Evolutionary conservation across 2,329 filamentous ascomycete species (phyloP), one percentile per base, ranked within the genome.

Genomic region (Ophioceras dolichostomum): DNA sequence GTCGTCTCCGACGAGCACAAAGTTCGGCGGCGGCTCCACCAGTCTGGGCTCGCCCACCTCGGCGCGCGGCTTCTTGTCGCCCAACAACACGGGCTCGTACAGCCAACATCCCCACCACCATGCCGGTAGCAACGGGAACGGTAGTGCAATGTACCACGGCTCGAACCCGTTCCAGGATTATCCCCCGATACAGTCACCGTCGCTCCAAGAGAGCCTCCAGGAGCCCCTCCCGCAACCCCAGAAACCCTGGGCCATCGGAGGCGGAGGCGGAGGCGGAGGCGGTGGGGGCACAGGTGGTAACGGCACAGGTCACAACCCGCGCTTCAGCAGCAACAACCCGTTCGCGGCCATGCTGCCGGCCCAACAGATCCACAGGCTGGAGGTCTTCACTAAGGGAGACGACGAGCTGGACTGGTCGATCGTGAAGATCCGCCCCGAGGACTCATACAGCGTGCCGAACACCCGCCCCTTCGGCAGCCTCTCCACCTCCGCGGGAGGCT

Each of bases 241-340:
- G n/a, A 49, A 47, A 28, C 48, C 48, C 21, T 51, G 47, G 44
- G 43, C 40, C 27, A 34, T 21, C 21, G 22, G 40, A 19, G 32
- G 46, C 38, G n/a, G n/a, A n/a, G n/a, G n/a, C n/a, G n/a, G n/a
- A n/a, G n/a, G n/a, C n/a, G n/a, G n/a, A n/a, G n/a, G n/a, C n/a
- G n/a, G n/a, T n/a, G n/a, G n/a, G n/a, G n/a, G n/a, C n/a, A n/a
- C n/a, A n/a, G n/a, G n/a, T 26, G n/a, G n/a, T n/a, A n/a, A n/a
- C n/a, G n/a, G n/a, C n/a, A n/a, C n/a, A n/a, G n/a, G n/a, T n/a
- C 40, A 47, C 32, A 56, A 56, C 39, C 54, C 50, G 10, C 67
- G 71, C 6, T 72, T 76, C 55, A 74, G 70, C 51, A 75, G 71
- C 43, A 76, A 76, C 52, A 76, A 76, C 46, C 71, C 71, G 2